phyloP scores from a whole-genome alignment of 495 filamentous ascomycete genomes.

The Patellaria atrata region DNA sequence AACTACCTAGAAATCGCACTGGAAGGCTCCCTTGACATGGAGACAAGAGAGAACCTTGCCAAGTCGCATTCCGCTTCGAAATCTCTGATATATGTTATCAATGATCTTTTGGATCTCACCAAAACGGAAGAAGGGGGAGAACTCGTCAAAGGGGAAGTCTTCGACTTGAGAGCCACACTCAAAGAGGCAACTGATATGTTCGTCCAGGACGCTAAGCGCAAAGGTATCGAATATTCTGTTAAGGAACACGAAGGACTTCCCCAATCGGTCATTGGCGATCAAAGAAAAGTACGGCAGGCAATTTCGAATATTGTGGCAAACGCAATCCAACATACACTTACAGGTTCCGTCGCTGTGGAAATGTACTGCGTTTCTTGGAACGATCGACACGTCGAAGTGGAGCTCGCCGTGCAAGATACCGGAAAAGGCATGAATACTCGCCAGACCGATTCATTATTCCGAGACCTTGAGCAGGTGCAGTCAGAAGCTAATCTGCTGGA shows the following conservation, averaged over 20 bases:
- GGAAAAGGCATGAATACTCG: constrained; percentile 61
- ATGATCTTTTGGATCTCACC: constrained; percentile 84
- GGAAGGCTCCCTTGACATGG: constrained; percentile 65
- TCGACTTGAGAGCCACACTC: constrained; percentile 61
- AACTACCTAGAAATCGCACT: constrained; percentile 92
- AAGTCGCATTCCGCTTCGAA: constrained; percentile 92
- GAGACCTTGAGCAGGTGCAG: constrained; percentile 77
- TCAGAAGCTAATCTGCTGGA: constrained; percentile 33
- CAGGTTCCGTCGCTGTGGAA: constrained; percentile 61
- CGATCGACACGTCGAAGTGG: constrained; percentile 40
- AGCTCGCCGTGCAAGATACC: constrained; percentile 65
- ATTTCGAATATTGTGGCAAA: constrained; percentile 76
- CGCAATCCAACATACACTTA: constrained; percentile 63
- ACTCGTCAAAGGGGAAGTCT: constrained; percentile 67
- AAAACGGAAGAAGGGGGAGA: constrained; percentile 73
- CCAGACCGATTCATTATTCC: constrained; percentile 64
- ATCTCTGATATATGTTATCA: constrained; percentile 89
- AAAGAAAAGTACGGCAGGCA: constrained; percentile 60
- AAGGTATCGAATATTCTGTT: constrained; percentile 54
- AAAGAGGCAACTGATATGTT: constrained; percentile 64
- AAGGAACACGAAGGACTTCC: constrained; percentile 57
- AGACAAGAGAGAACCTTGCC: constrained; percentile 76
- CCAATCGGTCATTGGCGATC: constrained; percentile 59
- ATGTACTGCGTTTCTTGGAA: constrained; percentile 33
- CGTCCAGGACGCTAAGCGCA: constrained; percentile 57